Evolutionary conservation across 768 basidiomycete species (phyloP), one percentile per base, ranked within the genome.

Genomic region (Termitomyces sp.): DNA sequence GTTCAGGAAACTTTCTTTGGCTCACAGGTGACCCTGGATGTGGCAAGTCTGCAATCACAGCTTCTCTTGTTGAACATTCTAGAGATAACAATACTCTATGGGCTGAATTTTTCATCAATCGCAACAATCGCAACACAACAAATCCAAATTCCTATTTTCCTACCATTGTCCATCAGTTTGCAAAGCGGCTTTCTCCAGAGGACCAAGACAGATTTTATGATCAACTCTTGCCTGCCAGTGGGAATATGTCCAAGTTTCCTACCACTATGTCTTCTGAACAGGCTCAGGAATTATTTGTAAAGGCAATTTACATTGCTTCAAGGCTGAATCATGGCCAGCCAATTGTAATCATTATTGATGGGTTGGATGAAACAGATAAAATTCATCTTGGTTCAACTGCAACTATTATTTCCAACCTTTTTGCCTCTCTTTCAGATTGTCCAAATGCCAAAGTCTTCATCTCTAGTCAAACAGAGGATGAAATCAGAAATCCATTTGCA

Each of bases 31-130:
- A 67, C 36, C 66, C 66, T 2, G 66, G 67, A 4, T 62, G 60
- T 38, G 67, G 65, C 29, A 68, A 68, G 38, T 68, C 67, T 36
- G 63, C 65, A 3, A 56, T 65, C 36, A 63, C 67, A 14, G 67
- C 67, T 10, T 66, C 67, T 14, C n/a, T 68, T 20, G 59, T 60
- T 5, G 36, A 52, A 57, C 40, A 45, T 20, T 66, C 60, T 37
- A 61, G 60, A 54, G 59, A 60, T 17, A 29, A 43, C 2, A 51
- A 47, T 3, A 60, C 53, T 10, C 52, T 68, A 1, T 66, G 65
- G 66, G 62, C 62, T 0, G 56, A 66, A 38, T 64, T 62, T 31
- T 66, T 66, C 40, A 63, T 67, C 10, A 37, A 37, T 37, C 36
- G 36, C 36, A 9, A 37, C 5, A 37, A 37, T 10, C 36, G 36